Evolutionary conservation across 2,329 filamentous ascomycete species (phyloP).

Genomic region (Cercospora brassicicola): DNA sequence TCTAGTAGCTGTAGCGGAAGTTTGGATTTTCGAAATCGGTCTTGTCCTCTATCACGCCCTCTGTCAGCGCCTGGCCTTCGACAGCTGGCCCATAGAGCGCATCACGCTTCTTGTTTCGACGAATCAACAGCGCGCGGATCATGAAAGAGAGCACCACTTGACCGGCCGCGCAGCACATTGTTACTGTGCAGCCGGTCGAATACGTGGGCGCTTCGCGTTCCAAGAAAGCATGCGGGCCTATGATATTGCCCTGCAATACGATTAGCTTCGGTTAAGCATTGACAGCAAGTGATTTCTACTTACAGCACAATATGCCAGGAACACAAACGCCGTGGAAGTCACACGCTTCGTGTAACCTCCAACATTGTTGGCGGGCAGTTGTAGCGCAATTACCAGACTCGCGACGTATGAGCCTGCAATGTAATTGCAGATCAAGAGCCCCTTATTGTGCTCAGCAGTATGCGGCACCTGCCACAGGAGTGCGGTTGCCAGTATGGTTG

Average conservation of each 20-base stretch:
- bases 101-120: constrained; percentile 46
- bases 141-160: constrained; percentile 45
- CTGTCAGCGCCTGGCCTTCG: constrained; percentile 26
- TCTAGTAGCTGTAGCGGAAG: constrained; percentile 32
- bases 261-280: constrained; percentile 35
- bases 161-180: constrained; percentile 49
- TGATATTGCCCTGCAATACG: constrained; percentile 45
- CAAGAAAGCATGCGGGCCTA: constrained; percentile 51
- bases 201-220: constrained; percentile 51
- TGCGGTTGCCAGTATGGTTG: constrained; percentile 52
- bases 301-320: constrained; percentile 44
- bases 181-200: constrained; percentile 54
- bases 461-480: constrained; percentile 54
- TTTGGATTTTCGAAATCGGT: constrained; percentile 44
- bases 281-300: constrained; percentile 42
- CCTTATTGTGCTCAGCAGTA: constrained; percentile 43
- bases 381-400: constrained; percentile 55
- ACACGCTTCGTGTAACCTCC: constrained; percentile 53
- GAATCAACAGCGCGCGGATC: constrained; percentile 41
- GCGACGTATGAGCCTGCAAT: constrained; percentile 53
- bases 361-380: constrained; percentile 53
- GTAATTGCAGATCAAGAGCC: constrained; percentile 56
- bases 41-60: constrained; percentile 36
- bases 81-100: constrained; percentile 24
- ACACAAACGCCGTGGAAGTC: constrained; percentile 50